Evolutionary conservation across 345 rosid genomes (phyloP).

Genomic region (Ailanthus altissimus): DNA sequence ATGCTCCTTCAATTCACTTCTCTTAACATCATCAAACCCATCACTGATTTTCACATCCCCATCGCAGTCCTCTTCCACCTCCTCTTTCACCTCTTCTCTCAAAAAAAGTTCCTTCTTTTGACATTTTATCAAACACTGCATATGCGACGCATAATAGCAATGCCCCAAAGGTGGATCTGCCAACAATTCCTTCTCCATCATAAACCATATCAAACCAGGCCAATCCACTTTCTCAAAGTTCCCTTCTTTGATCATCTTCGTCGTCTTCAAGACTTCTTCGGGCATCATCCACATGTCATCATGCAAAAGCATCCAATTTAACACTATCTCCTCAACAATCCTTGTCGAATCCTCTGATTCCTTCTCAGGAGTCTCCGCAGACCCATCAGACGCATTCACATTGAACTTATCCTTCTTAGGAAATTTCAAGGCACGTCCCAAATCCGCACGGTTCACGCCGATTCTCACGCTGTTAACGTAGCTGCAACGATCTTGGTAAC

Average conservation of each 20-base stretch:
- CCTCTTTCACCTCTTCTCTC: conserved; percentile 35
- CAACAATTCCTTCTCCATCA: conserved; percentile 82
- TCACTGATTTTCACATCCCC: conserved; percentile 44
- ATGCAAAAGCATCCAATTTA: conserved; percentile 67
- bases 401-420: conserved; percentile 53
- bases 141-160: conserved; percentile 86
- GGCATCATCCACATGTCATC: conserved; percentile 89
- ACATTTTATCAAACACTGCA: conserved; percentile 69
- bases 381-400: conserved; percentile 25
- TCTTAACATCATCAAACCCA: conserved; percentile 32
- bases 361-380: conserved; percentile 23
- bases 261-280: conserved; percentile 48
- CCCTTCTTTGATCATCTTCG: conserved; percentile 50
- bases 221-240: conserved; percentile 75
- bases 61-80: conserved; percentile 36
- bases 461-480: conserved; percentile 63
- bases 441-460: conserved; percentile 67
- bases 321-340: conserved; percentile 59
- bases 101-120: conserved; percentile 49
- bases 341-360: conserved; percentile 51
- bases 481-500: conserved; percentile 48
- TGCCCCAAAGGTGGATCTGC: conserved; percentile 41
- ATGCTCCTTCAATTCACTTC: conserved; percentile 53
- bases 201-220: conserved; percentile 75
- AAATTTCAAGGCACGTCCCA: conserved; percentile 75